Conservation (phyloP, 176 grass and related monocot species). For the Carex myosuroides region DNA sequence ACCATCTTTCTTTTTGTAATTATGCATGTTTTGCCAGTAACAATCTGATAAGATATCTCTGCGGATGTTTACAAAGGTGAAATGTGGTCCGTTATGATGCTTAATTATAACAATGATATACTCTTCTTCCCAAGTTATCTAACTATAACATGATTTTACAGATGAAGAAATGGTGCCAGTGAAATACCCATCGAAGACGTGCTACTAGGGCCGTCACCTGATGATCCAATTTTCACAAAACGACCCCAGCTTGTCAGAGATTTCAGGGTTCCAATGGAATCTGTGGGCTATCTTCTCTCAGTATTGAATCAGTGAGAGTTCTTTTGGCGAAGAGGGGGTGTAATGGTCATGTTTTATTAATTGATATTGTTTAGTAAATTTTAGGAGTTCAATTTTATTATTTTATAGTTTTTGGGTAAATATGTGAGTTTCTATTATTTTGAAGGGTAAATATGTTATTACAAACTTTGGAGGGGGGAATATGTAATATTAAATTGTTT, state of each 20-base stretch:
- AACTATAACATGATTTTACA: constrained; percentile 33
- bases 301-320: constrained; percentile 24
- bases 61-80: neutral
- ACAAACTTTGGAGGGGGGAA: too few relatives aligned
- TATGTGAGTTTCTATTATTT: too few relatives aligned
- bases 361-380: too few relatives aligned
- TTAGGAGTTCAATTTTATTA: too few relatives aligned
- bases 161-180: constrained; percentile 29
- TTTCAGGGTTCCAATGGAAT: constrained; percentile 66
- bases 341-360: too few relatives aligned
- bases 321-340: too few relatives aligned
- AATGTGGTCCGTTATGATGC: neutral
- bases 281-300: constrained; percentile 76
- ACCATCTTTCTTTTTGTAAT: neutral
- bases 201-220: constrained; percentile 37
- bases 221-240: constrained; percentile 51
- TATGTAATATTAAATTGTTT: too few relatives aligned
- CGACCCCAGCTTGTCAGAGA: constrained; percentile 39
- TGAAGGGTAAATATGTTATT: too few relatives aligned
- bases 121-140: neutral
- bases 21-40: neutral
- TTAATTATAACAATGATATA: neutral
- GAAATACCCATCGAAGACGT: constrained; percentile 83
- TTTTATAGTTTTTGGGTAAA: too few relatives aligned
- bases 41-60: neutral